phyloP scores from a whole-genome alignment of 2,329 filamentous ascomycete species.

The Epicoccum nigrum region DNA sequence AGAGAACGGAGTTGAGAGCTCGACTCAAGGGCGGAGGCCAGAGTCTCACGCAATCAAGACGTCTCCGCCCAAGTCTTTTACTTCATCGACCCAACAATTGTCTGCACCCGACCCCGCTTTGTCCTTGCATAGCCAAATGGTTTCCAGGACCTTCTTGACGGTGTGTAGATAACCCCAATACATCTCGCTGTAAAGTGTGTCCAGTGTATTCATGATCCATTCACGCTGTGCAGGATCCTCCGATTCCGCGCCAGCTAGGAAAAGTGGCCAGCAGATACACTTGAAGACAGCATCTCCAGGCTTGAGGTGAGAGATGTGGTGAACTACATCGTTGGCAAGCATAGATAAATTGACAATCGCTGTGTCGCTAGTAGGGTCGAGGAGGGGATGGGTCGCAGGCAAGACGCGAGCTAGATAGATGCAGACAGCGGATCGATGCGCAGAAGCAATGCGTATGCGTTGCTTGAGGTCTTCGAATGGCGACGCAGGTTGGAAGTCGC shows the following conservation, averaged over 20 bases:
- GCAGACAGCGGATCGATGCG: conserved; percentile 49
- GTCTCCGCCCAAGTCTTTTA: conserved; percentile 41
- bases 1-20: too few species aligned
- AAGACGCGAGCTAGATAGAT: conserved; percentile 46
- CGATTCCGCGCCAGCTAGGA: conserved; percentile 64
- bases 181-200: conserved; percentile 42
- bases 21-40: too few species aligned
- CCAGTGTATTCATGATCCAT: conserved; percentile 59
- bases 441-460: conserved; percentile 46
- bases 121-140: conserved; percentile 44
- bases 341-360: conserved; percentile 42
- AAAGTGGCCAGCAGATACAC: conserved; percentile 65
- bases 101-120: conserved; percentile 25
- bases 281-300: conserved; percentile 62
- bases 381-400: conserved; percentile 40
- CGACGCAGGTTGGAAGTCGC: conserved; percentile 39
- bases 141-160: conserved; percentile 41
- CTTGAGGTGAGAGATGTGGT: conserved; percentile 58
- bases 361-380: conserved; percentile 49
- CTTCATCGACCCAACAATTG: conserved; percentile 44
- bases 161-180: conserved; percentile 49
- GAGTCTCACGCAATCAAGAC: conserved; percentile 39
- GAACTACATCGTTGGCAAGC: conserved; percentile 58
- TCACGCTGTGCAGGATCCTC: conserved; percentile 54
- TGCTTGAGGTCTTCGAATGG: conserved; percentile 42